Percentiles rank a stretch among this genome's conserved stretches.
Evolutionary conservation across 176 grass and related monocot species (phyloP).

Genomic region (Oryza meridionalis): DNA sequence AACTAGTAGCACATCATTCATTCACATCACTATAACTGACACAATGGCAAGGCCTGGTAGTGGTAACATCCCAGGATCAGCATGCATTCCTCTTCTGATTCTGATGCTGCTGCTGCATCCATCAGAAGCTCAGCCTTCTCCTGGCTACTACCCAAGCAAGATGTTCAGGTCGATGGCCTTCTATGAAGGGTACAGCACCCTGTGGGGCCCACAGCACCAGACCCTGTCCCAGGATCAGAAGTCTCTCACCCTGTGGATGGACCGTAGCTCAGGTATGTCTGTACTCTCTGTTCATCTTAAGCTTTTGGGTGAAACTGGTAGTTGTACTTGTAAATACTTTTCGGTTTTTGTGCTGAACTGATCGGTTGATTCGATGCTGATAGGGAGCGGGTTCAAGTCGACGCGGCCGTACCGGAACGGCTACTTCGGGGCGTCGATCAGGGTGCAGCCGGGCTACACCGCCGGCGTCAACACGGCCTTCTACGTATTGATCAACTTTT

Average conservation of each 20-base stretch:
- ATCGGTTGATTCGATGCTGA: background rate
- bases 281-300: background rate
- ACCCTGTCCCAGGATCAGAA: background rate
- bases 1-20: background rate
- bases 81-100: constrained; percentile 29
- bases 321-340: too few relatives aligned
- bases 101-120: background rate
- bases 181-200: constrained; percentile 48
- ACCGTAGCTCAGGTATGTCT: constrained; percentile 39
- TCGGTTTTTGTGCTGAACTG: too few relatives aligned
- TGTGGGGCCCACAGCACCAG: constrained; percentile 77
- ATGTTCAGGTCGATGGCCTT: constrained; percentile 33
- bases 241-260: constrained; percentile 63
- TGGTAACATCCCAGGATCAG: background rate
- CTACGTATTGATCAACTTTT: constrained; percentile 31
- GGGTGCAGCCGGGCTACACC: constrained; percentile 73
- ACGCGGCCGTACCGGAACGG: constrained; percentile 47
- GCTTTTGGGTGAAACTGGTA: background rate
- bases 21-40: background rate
- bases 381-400: constrained; percentile 77
- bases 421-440: constrained; percentile 65
- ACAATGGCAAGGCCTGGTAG: constrained; percentile 13
- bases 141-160: constrained; percentile 60
- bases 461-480: constrained; percentile 86
- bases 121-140: constrained; percentile 45